These are phyloP conservation scores for Trichopus zeylanicus DNA, from an alignment of 116 monocot species.

Conservation along the genomic window DNA sequence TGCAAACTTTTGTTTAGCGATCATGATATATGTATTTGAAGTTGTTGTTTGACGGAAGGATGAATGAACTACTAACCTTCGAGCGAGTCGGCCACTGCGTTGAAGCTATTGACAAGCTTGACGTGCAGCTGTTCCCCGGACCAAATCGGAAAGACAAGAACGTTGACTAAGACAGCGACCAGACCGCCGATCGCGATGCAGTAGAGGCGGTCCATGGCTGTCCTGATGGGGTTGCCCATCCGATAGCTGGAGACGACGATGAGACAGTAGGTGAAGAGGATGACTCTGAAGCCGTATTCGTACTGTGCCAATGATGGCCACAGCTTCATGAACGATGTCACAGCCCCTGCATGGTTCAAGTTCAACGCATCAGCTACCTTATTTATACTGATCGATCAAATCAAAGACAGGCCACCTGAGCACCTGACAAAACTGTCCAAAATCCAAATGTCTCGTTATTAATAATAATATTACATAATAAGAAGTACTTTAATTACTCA, in stretches of 20 bases:
- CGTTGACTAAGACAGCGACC: constrained; percentile 60
- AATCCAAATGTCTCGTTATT: too few relatives aligned
- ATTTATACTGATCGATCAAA: too few relatives aligned
- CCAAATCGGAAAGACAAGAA: constrained; percentile 71
- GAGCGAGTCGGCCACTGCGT: constrained; percentile 56
- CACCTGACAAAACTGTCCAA: too few relatives aligned
- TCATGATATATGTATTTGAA: too few relatives aligned
- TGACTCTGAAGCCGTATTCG: constrained; percentile 76
- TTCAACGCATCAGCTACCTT: too few relatives aligned
- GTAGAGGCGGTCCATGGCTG: constrained; percentile 60
- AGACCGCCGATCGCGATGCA: constrained; percentile 67
- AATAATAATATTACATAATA: too few relatives aligned
- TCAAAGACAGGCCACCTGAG: too few relatives aligned
- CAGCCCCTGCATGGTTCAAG: constrained; percentile 39
- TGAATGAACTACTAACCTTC: constrained; percentile 42
- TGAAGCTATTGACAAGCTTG: constrained; percentile 53
- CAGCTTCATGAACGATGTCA: constrained; percentile 76
- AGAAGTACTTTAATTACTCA: too few relatives aligned
- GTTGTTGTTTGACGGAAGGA: neutral
- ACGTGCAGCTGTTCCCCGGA: constrained; percentile 71
- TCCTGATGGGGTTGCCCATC: constrained; percentile 52
- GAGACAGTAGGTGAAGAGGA: constrained; percentile 71
- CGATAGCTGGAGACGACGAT: constrained; percentile 69
- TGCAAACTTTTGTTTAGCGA: too few relatives aligned
- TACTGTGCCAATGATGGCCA: constrained; percentile 57